A percentile compares a stretch with the other conserved stretches of the same genome.
Evolutionary conservation across 176 grass and related monocot genomes (phyloP).

Genomic region (Elaeis guineensis): DNA sequence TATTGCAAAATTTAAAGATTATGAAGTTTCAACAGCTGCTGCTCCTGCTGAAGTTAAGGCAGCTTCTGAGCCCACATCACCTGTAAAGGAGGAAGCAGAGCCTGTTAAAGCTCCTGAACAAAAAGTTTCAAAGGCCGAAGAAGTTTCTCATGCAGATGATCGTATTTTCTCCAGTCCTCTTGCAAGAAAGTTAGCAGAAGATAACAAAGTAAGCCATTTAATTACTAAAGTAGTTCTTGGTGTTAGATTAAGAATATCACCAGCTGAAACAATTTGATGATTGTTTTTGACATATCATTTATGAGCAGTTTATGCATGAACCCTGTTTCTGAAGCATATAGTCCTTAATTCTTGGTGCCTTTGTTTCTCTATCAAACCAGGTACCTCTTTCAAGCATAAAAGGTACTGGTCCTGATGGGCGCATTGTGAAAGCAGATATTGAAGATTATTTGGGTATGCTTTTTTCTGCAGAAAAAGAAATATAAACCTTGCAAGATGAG

Average conservation of each 20-base stretch:
- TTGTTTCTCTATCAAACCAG: slow-evolving; percentile 19
- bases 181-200: slow-evolving; percentile 89
- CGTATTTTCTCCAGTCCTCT: slow-evolving; percentile 80
- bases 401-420: slow-evolving; percentile 88
- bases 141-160: slow-evolving; percentile 46
- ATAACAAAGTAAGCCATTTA: slow-evolving; percentile 57
- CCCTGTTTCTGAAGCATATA: too few species aligned
- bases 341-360: too few species aligned
- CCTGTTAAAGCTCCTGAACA: slow-evolving; percentile 36
- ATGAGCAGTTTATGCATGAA: too few species aligned
- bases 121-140: slow-evolving; percentile 40
- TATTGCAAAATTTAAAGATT: slow-evolving; percentile 87
- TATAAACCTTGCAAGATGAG: too few species aligned
- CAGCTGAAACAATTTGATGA: too few species aligned
- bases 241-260: neutral
- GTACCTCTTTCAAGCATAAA: slow-evolving; percentile 74
- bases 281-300: too few species aligned
- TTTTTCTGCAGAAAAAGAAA: slow-evolving; percentile 5
- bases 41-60: slow-evolving; percentile 40
- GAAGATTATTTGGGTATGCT: slow-evolving; percentile 89
- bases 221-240: neutral
- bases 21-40: slow-evolving; percentile 57
- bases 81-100: slow-evolving; percentile 36
- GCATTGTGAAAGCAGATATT: slow-evolving; percentile 91
- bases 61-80: slow-evolving; percentile 15